Evolutionary conservation across 805 yeast species (phyloP).

Genomic region (Metschnikowia matae): DNA sequence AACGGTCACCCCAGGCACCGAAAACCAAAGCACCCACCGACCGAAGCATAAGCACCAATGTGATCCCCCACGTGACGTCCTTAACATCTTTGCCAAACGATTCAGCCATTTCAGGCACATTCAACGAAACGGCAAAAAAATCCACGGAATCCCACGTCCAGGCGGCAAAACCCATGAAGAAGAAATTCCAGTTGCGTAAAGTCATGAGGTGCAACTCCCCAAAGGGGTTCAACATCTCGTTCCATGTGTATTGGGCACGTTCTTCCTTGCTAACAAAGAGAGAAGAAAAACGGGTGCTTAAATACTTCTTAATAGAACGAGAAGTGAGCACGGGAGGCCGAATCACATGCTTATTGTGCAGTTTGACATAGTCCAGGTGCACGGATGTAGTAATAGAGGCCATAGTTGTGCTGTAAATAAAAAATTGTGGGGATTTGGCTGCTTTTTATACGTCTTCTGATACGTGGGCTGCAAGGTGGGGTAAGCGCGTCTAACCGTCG

Average conservation of each 20-base stretch:
- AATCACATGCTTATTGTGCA: constrained; percentile 17
- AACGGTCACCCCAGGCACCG: constrained; percentile 56
- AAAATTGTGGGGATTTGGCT: not conserved
- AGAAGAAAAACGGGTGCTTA: constrained; percentile 45
- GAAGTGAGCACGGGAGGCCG: constrained; percentile 30
- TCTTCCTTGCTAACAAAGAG: constrained; percentile 46
- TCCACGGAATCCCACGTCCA: constrained; percentile 71
- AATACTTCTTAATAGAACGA: constrained; percentile 32
- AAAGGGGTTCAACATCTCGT: constrained; percentile 56
- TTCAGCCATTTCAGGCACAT: constrained; percentile 44
- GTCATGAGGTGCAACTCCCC: constrained; percentile 13
- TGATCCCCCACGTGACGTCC: constrained; percentile 66
- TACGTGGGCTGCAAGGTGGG: not conserved
- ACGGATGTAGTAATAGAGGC: constrained; percentile 9
- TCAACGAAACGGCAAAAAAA: constrained; percentile 54
- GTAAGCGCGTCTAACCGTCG: not conserved
- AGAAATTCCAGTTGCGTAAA: constrained; percentile 47
- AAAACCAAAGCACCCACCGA: constrained; percentile 63
- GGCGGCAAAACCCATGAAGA: constrained; percentile 48
- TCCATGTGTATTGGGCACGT: constrained; percentile 30
- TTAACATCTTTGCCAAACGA: constrained; percentile 43
- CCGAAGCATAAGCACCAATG: constrained; percentile 64
- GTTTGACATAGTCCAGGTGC: constrained; percentile 11
- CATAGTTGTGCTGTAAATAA: not conserved
- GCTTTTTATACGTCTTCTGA: not conserved